Evolutionary conservation across 805 yeast genomes (phyloP).

Genomic region (Schwanniomyces occidentalis): DNA sequence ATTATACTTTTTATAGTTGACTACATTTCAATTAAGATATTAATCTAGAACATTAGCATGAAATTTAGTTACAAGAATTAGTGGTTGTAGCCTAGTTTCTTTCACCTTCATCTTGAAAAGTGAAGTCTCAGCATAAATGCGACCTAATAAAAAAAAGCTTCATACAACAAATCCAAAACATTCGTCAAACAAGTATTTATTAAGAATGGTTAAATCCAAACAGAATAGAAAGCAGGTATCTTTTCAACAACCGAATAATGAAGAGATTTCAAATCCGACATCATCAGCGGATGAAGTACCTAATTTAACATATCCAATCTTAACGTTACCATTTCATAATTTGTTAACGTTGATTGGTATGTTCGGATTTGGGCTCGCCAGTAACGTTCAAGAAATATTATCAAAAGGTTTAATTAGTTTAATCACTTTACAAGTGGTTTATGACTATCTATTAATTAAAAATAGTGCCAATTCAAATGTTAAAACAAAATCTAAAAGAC

Average conservation of each 20-base stretch:
- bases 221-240: slow-evolving; percentile 19
- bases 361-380: slow-evolving; percentile 31
- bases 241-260: slow-evolving; percentile 13
- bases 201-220: slow-evolving; percentile 3
- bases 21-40: no score
- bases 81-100: no score
- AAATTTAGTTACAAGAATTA: no score
- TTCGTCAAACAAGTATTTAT: neutral
- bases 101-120: no score
- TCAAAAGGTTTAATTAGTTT: slow-evolving; percentile 25
- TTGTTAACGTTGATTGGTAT: slow-evolving; percentile 25
- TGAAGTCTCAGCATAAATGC: no score
- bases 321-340: slow-evolving; percentile 31
- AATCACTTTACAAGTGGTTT: slow-evolving; percentile 22
- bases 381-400: slow-evolving; percentile 21
- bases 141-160: no score
- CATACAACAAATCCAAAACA: no score
- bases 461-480: slow-evolving; percentile 5
- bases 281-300: slow-evolving; percentile 12
- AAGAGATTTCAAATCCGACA: slow-evolving; percentile 1
- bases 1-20: no score
- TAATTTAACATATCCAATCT: slow-evolving; percentile 10
- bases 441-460: slow-evolving; percentile 19
- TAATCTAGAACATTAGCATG: no score
- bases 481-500: slow-evolving; percentile 2